phyloP scores from a whole-genome alignment of 805 yeast genomes.

The Saccharomycopsis sp. region DNA sequence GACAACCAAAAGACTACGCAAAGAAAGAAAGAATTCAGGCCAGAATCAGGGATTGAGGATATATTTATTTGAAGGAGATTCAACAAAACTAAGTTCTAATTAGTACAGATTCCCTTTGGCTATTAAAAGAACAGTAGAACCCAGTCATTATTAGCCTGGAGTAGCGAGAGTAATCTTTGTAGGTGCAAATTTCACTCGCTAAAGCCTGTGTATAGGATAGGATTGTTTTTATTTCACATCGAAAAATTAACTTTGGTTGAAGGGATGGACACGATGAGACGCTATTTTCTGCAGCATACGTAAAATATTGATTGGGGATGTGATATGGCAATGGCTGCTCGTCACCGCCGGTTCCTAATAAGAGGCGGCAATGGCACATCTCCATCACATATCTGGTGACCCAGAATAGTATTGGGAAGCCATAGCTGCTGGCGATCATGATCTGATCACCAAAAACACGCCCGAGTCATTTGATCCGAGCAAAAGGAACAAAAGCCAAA shows the following conservation, averaged over 20 bases:
- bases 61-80: background rate
- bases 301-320: background rate
- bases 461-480: background rate
- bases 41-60: background rate
- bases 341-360: too few species aligned
- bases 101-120: background rate
- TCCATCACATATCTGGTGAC: background rate
- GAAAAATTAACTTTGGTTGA: background rate
- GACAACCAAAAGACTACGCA: background rate
- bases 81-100: background rate
- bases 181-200: background rate
- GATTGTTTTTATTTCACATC: background rate
- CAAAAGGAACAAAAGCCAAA: background rate
- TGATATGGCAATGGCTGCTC: too few species aligned
- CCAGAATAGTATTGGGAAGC: background rate
- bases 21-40: background rate
- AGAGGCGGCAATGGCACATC: too few species aligned
- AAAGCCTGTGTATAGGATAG: background rate
- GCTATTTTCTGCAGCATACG: background rate
- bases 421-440: background rate
- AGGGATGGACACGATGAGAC: background rate
- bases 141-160: too few species aligned
- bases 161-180: too few species aligned
- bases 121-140: background rate
- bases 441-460: background rate